Base-by-base conservation (phyloP, 371 early-diverging fungal species). In the Saksenaea oblongispora region DNA sequence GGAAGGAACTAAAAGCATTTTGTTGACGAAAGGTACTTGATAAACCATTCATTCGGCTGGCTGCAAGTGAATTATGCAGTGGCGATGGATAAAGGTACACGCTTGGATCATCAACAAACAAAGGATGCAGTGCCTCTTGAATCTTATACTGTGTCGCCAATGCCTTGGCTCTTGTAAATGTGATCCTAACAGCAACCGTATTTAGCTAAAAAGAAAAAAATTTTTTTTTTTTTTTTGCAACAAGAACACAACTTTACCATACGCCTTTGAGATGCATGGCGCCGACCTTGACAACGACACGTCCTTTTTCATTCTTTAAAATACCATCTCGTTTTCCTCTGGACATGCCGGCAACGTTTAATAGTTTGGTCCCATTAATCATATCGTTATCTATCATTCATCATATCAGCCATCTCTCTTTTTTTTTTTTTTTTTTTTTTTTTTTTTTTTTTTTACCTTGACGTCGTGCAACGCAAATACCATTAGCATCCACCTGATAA, bases 211-310 rank as follows among this genome's bases (percentile, higher is more conserved):
- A n/a, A n/a, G n/a, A n/a, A n/a, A n/a, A n/a, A n/a, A n/a, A n/a
- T n/a, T n/a, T n/a, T n/a, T n/a, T n/a, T n/a, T n/a, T n/a, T n/a
- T n/a, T n/a, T n/a, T n/a, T n/a, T n/a, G n/a, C n/a, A n/a, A n/a
- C n/a, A n/a, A n/a, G n/a, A 36, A 8, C 36, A 39, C 39, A 39
- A 11, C 1, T 80, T 70, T 79, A 83, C 93, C 93, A 93, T 57
- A 93, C 93, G 13, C 93, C 93, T 70, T 93, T 93, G 11, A 93
- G 77, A 67, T 90, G 89, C 93, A 93, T 92, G 0, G 92, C 87
- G 14, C 93, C 93, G 0, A 89, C 89, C 68, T 92, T 92, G 58
- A 93, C 89, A 4, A 93, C 93, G 3, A 86, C 84, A 28, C 93
- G 82, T 22, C 89, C 91, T 66, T 89, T 89, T 69, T 93, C 93